Evolutionary conservation across 176 grass and related monocot genomes (phyloP), one percentile per base, ranked within the genome.

Genomic region (Ananas comosus): DNA sequence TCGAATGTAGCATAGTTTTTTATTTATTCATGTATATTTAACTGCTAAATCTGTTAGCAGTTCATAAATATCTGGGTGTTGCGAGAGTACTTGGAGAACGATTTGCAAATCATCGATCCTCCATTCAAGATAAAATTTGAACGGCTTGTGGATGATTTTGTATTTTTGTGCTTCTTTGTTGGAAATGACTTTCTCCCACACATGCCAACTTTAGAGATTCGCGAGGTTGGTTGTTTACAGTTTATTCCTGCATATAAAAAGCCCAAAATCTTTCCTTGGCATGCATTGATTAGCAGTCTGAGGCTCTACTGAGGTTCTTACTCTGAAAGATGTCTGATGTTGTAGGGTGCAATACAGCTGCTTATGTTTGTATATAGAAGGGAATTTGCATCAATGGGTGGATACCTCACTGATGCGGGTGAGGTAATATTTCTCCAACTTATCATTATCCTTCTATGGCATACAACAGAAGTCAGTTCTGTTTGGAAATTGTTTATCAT

Each of bases 91-190:
- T 73, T 99, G 72, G 89, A 85, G 81, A 89, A 88, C 64, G 89
- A 99, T 82, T 69, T 99, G 80, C 81, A 99, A 85, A 90, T 99
- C 64, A 72, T 67, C 50, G 79, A 99, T 64, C 82, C 94, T 42
- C 94, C 94, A 27, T 99, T 99, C 71, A 81, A 87, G 82, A 91
- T 88, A 75, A 93, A 92, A 72, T 79, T 99, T 79, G 94, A 99
- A 74, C 89, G 94, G 13, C 78, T 93, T 53, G 48, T 99, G 53
- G 89, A 93, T 86, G 94, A 99, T 93, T 99, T 97, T 82, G 89
- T 99, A 18, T 99, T 99, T 78, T 71, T 99, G 52, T 97, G 94
- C 65, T 97, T 97, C 77, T 97, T 99, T 85, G 94, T 99, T 85
- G 94, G 89, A 25, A 99, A 99, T 78, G 94, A 99, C 72, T 99